phyloP scores from a whole-genome alignment of 2,329 filamentous ascomycete genomes.

The Ophiostoma sp. region DNA sequence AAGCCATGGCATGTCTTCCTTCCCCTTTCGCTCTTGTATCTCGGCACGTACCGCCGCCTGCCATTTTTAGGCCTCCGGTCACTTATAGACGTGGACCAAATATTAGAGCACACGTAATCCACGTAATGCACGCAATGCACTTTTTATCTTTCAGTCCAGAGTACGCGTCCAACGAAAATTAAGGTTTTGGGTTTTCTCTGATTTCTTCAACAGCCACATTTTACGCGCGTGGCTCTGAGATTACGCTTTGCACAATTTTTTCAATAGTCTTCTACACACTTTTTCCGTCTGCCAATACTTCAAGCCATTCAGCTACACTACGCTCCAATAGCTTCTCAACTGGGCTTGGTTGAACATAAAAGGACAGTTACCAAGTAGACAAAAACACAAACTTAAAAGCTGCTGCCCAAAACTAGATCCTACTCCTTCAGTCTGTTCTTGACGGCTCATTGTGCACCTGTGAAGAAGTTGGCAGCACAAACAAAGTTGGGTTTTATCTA shows the following conservation, averaged over 20 bases:
- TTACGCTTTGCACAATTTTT: not conserved
- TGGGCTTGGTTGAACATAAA: not conserved
- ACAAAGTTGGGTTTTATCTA: not conserved
- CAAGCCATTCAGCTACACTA: not conserved
- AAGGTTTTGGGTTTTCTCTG: not conserved
- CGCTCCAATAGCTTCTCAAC: not conserved
- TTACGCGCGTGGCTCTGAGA: not conserved
- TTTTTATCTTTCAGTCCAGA: not conserved
- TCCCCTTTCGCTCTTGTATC: not conserved
- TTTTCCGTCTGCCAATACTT: not conserved
- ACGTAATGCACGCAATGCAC: not conserved
- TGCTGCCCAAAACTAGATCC: not conserved
- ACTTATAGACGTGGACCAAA: not conserved
- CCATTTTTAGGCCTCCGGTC: not conserved
- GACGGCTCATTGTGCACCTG: not conserved
- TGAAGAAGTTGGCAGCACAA: not conserved
- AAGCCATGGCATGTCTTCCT: not conserved
- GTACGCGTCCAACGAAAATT: not conserved
- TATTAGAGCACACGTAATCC: not conserved
- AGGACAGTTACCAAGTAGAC: not conserved
- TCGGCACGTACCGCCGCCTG: not conserved
- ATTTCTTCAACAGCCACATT: not conserved
- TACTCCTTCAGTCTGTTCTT: not conserved
- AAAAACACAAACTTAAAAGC: not conserved
- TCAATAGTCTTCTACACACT: not conserved